Conservation (phyloP, 2,329 filamentous ascomycete species). For the Aspergillus nomiae region DNA sequence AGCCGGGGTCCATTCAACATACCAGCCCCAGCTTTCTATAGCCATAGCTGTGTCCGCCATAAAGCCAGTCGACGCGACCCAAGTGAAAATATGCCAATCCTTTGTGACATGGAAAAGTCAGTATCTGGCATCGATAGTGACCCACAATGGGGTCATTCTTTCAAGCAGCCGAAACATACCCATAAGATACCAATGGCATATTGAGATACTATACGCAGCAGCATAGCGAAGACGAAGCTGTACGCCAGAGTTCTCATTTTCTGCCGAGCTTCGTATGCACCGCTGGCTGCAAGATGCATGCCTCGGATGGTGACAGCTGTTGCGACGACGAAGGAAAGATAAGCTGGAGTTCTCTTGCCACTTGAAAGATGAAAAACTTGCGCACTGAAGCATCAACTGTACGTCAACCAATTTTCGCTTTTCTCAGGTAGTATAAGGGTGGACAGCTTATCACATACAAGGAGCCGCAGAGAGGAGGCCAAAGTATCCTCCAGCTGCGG, state of each 20-base stretch:
- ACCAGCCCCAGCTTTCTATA: constrained; percentile 11
- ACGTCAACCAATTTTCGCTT: background rate
- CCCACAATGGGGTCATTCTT: background rate
- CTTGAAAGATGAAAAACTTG: constrained; percentile 6
- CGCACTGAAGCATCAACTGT: background rate
- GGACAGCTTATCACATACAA: background rate
- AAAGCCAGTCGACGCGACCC: background rate
- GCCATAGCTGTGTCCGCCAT: background rate
- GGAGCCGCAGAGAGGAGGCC: constrained; percentile 6
- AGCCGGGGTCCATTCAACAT: constrained; percentile 8
- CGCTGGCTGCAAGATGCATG: constrained; percentile 5
- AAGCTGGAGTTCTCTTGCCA: constrained; percentile 5
- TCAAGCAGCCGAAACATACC: background rate
- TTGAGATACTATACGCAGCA: constrained; percentile 4
- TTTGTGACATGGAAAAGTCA: background rate
- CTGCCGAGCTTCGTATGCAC: background rate
- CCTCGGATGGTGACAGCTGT: constrained; percentile 8
- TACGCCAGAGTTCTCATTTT: constrained; percentile 4
- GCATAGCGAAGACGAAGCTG: background rate
- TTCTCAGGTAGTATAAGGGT: background rate
- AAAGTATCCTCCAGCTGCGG: constrained; percentile 3
- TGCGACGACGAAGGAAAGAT: constrained; percentile 7
- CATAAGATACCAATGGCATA: constrained; percentile 9
- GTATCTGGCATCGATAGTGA: background rate
- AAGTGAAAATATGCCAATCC: constrained; percentile 10